Percentiles rank a stretch among this genome's conserved stretches.
Evolutionary conservation across 495 filamentous ascomycete genomes (phyloP).

Genomic region (Trichoderma asperelloides): DNA sequence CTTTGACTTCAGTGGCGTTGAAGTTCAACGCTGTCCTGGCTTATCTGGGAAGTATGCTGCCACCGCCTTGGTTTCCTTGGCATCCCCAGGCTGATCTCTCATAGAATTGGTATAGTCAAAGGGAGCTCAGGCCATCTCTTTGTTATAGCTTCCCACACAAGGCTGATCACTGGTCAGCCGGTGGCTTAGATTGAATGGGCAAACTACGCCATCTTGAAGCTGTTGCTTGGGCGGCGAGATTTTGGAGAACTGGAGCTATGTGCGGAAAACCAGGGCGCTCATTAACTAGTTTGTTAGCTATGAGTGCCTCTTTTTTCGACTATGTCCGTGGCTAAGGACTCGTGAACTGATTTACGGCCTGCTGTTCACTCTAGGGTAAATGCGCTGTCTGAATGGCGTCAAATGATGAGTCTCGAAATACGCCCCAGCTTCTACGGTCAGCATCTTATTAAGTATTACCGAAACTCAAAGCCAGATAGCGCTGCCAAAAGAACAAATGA

Average conservation of each 20-base stretch:
- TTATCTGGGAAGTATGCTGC: neutral
- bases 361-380: neutral
- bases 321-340: too few species aligned
- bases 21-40: neutral
- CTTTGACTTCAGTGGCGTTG: conserved; percentile 1
- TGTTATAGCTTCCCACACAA: neutral
- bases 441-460: neutral
- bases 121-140: neutral
- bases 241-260: too few species aligned
- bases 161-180: neutral
- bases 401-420: neutral
- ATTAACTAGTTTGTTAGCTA: too few species aligned
- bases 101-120: neutral
- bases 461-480: neutral
- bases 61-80: neutral
- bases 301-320: too few species aligned
- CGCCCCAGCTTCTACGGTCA: neutral
- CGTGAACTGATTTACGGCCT: too few species aligned
- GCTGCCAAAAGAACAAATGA: neutral
- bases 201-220: too few species aligned
- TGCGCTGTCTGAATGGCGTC: neutral
- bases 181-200: neutral
- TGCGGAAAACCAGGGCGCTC: too few species aligned
- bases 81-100: neutral
- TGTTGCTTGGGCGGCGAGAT: too few species aligned